phyloP scores from a whole-genome alignment of 495 filamentous ascomycete species.

The Articulospora tetracladia region DNA sequence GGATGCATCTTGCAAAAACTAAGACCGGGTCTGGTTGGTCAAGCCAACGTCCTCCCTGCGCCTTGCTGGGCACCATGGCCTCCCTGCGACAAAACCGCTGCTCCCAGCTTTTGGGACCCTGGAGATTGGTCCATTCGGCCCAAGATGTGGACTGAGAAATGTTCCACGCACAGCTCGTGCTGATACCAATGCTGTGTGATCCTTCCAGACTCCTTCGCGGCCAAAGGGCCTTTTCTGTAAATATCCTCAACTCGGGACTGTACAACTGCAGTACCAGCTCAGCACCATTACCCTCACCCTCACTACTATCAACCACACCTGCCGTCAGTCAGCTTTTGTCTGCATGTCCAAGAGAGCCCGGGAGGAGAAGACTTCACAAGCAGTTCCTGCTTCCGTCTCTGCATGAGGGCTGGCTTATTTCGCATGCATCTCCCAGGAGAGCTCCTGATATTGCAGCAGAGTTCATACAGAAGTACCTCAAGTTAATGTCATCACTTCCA shows the following conservation, averaged over 20 bases:
- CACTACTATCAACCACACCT: background rate
- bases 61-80: background rate
- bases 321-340: background rate
- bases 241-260: background rate
- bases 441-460: conserved; percentile 6
- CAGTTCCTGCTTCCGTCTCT: conserved; percentile 21
- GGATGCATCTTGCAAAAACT: background rate
- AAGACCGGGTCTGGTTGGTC: background rate
- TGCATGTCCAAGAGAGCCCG: background rate
- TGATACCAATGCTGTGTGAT: conserved; percentile 11
- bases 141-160: background rate
- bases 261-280: background rate
- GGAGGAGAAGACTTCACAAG: background rate
- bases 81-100: background rate
- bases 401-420: conserved; percentile 14
- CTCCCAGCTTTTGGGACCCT: background rate
- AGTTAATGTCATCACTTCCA: background rate
- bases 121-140: conserved; percentile 1
- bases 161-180: conserved; percentile 12
- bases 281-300: background rate
- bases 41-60: background rate
- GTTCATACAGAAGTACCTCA: background rate
- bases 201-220: conserved; percentile 5
- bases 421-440: conserved; percentile 18
- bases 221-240: background rate